Evolutionary conservation across 2,329 filamentous ascomycete genomes (phyloP).

Genomic region (Colletotrichum sp.): DNA sequence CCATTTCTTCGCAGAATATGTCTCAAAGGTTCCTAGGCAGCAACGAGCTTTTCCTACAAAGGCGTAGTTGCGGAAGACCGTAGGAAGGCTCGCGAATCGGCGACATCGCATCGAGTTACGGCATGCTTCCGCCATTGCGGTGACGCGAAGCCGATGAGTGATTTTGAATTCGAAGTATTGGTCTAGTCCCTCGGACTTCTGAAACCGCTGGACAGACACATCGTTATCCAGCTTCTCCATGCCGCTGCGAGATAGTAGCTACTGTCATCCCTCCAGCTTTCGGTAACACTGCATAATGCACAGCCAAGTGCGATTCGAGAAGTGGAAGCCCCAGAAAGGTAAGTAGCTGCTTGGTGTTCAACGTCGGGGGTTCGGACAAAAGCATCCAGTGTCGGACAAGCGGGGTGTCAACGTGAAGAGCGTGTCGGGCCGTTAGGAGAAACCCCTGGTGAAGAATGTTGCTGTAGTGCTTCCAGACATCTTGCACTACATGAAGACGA

Average conservation of each 20-base stretch:
- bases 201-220: too few species aligned
- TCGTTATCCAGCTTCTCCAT: too few species aligned
- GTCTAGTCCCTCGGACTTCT: neutral
- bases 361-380: neutral
- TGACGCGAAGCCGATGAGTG: neutral
- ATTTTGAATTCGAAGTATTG: neutral
- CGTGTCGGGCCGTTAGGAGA: neutral
- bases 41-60: neutral
- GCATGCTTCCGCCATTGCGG: neutral
- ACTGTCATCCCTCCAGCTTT: neutral
- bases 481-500: neutral
- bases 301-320: neutral
- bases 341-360: neutral
- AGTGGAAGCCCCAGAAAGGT: neutral
- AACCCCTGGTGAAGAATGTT: neutral
- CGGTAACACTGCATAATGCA: neutral
- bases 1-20: neutral
- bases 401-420: neutral
- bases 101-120: neutral
- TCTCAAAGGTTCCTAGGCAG: neutral
- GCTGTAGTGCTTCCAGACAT: neutral
- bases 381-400: neutral
- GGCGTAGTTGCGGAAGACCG: neutral
- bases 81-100: neutral
- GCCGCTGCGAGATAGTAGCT: too few species aligned